These are phyloP conservation scores for Carallia brachiata DNA, from an alignment of 345 rosid genomes.

Conservation along the genomic window DNA sequence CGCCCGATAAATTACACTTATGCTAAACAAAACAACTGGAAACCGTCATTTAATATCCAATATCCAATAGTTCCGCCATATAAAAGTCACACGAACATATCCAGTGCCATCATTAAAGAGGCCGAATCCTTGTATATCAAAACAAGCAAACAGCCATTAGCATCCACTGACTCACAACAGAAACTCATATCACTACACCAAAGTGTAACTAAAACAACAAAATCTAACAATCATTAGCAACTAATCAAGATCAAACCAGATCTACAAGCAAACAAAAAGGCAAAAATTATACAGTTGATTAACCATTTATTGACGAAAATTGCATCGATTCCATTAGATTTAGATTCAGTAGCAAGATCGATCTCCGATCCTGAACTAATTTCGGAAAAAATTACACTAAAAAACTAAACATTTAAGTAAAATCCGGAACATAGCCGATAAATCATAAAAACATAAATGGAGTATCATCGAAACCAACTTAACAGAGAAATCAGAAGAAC, in stretches of 20 bases:
- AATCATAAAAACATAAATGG: background rate
- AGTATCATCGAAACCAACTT: background rate
- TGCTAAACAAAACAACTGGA: too few species aligned
- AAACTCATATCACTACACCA: background rate
- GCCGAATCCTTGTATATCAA: background rate
- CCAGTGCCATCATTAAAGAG: background rate
- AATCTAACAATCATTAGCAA: background rate
- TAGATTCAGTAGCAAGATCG: background rate
- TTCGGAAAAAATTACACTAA: background rate
- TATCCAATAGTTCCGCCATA: too few species aligned
- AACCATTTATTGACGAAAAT: background rate
- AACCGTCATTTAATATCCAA: too few species aligned
- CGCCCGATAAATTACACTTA: too few species aligned
- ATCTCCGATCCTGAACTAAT: background rate
- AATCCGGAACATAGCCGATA: background rate
- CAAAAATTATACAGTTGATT: background rate
- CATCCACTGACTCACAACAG: background rate
- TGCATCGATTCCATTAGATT: background rate
- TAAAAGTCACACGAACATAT: too few species aligned
- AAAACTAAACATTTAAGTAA: background rate
- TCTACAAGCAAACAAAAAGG: background rate
- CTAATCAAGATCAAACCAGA: constrained; percentile 8
- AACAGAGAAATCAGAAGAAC: background rate
- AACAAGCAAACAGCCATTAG: background rate
- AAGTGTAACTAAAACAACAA: background rate